Conservation (phyloP, 306 rosid species). For the Acacia crassicarpa region DNA sequence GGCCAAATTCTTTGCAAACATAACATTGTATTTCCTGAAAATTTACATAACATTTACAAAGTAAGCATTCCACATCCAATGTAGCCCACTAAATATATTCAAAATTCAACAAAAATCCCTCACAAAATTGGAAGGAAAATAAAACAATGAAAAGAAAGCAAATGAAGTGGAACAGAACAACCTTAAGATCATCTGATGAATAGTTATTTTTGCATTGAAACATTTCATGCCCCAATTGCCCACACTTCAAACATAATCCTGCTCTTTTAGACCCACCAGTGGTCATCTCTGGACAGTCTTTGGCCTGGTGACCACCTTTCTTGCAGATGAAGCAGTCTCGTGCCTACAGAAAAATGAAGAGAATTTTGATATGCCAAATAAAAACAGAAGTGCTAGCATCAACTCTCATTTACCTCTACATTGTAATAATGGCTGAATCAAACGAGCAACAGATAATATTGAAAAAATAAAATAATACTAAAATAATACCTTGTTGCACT, state of each 20-base stretch:
- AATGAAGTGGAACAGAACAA: slow-evolving; percentile 27
- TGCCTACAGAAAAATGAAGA: slow-evolving; percentile 40
- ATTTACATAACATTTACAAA: slow-evolving; percentile 13
- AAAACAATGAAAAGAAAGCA: neutral
- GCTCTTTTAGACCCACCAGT: slow-evolving; percentile 31
- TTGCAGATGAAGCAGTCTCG: slow-evolving; percentile 79
- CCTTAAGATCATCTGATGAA: slow-evolving; percentile 77
- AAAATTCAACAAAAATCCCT: slow-evolving; percentile 5
- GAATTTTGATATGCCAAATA: neutral
- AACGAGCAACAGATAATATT: neutral
- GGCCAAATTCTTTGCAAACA: slow-evolving; percentile 80
- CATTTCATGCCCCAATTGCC: slow-evolving; percentile 90
- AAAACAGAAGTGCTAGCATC: neutral
- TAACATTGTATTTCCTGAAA: slow-evolving; percentile 78
- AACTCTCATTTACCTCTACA: neutral
- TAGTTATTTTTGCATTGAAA: slow-evolving; percentile 65
- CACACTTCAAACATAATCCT: slow-evolving; percentile 78
- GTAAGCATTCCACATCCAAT: slow-evolving; percentile 19
- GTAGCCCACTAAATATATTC: slow-evolving; percentile 2
- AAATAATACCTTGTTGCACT: slow-evolving; percentile 77
- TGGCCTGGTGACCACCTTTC: slow-evolving; percentile 78
- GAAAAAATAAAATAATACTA: neutral
- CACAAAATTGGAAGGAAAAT: slow-evolving; percentile 12
- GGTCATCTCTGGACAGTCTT: slow-evolving; percentile 82
- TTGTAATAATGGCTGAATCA: slow-evolving; percentile 4